A percentile compares a stretch with the other conserved stretches of the same genome.
phyloP scores from a whole-genome alignment of 1,284 basidiomycete species.

The Malassezia brasiliensis region DNA sequence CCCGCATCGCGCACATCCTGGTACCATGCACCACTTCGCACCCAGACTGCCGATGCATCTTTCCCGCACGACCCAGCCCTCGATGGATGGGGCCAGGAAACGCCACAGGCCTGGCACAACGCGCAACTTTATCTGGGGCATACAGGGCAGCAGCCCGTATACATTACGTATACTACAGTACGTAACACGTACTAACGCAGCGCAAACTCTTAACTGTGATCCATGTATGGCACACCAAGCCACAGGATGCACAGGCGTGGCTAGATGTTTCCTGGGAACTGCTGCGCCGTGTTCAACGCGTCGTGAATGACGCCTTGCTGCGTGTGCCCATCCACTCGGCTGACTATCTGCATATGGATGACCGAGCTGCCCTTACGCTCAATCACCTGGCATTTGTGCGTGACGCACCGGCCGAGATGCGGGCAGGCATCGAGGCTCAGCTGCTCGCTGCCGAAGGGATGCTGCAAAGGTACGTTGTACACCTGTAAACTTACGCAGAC shows the following conservation, averaged over 20 bases:
- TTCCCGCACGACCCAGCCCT: constrained; percentile 5
- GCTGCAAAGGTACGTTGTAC: not conserved
- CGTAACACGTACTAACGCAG: not conserved
- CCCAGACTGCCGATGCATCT: too few relatives aligned
- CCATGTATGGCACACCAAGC: constrained; percentile 1
- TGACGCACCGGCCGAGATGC: not conserved
- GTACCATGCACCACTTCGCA: not conserved
- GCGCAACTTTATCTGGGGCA: not conserved
- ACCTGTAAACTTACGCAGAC: not conserved
- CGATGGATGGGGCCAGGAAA: constrained; percentile 17
- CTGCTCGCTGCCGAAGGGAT: constrained; percentile 4
- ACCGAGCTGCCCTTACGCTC: not conserved
- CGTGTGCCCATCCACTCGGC: not conserved
- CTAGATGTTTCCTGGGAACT: constrained; percentile 4
- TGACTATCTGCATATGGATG: constrained; percentile 9
- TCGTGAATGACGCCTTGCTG: constrained; percentile 6
- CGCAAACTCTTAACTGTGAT: constrained; percentile 14
- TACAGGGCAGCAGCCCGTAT: not conserved
- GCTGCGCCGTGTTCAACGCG: constrained; percentile 10
- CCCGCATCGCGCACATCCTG: not conserved
- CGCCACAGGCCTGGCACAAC: constrained; percentile 3
- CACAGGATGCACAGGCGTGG: not conserved
- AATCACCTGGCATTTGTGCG: not conserved
- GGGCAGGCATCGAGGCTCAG: constrained; percentile 9
- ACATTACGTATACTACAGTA: constrained; percentile 3